A percentile compares a stretch with the other conserved stretches of the same genome.
Evolutionary conservation across 1,284 basidiomycete genomes (phyloP).

Genomic region (Xanthoconium separans): DNA sequence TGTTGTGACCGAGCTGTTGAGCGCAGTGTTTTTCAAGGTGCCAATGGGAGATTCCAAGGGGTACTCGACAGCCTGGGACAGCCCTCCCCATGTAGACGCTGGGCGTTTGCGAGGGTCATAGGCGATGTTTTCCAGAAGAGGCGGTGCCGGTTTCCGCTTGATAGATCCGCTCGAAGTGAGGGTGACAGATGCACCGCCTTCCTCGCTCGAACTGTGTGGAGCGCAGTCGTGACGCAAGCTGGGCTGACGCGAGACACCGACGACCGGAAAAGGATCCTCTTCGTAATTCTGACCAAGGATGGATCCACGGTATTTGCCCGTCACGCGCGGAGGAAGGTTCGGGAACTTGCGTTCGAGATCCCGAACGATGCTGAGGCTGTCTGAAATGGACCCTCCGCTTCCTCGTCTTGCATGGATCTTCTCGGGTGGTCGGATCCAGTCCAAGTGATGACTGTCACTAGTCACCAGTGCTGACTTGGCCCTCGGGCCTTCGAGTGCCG

Average conservation of each 20-base stretch:
- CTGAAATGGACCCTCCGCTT: conserved; percentile 32
- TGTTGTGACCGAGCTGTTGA: not conserved
- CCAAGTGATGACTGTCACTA: not conserved
- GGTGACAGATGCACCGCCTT: conserved; percentile 7
- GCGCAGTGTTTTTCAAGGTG: conserved; percentile 5
- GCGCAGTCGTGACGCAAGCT: conserved; percentile 11
- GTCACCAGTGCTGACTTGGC: conserved; percentile 10
- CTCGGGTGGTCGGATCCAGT: conserved; percentile 18
- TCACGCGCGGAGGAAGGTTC: conserved; percentile 41
- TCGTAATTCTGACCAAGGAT: conserved; percentile 28
- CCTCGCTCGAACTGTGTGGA: conserved; percentile 12
- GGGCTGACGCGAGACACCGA: conserved; percentile 30
- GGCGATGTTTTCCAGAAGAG: conserved; percentile 21
- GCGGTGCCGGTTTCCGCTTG: conserved; percentile 33
- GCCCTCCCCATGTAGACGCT: conserved; percentile 27
- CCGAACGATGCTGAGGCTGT: conserved; percentile 43
- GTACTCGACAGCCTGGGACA: conserved; percentile 7
- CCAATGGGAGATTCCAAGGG: conserved; percentile 5
- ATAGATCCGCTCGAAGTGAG: conserved; percentile 25
- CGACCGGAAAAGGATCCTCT: conserved; percentile 27
- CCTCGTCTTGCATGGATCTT: conserved; percentile 10
- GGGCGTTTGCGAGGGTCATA: conserved; percentile 6
- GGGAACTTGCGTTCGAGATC: conserved; percentile 56
- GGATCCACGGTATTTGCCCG: conserved; percentile 33
- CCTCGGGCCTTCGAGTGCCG: conserved; percentile 6